Base-by-base conservation (phyloP, 2,329 filamentous ascomycete genomes). In the Neocucurbitaria cava region DNA sequence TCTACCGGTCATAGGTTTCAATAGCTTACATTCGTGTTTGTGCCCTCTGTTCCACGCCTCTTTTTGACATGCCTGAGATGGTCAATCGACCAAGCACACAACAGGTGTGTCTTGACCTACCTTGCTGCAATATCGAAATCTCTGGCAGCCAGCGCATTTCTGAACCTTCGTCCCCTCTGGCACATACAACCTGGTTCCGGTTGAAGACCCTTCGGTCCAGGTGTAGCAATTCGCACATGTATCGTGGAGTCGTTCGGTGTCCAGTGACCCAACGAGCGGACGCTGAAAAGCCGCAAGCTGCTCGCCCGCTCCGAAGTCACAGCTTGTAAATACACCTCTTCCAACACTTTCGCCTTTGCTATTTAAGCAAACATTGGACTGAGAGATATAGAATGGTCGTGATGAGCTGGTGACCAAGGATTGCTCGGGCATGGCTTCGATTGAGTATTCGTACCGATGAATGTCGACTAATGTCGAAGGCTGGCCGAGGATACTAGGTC, bases 81-180 rank as follows among this genome's bases (percentile, higher is more conserved):
- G 7, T 5, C 11, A 40, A 40, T 15, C 21, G 20, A 24, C 21
- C 15, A 21, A 8, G 6, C 10, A 3, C 13, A 21, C 5, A 15
- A 26, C 24, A 15, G 13, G 11, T 8, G 10, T n/a, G 23, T 10
- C 18, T 17, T 35, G 6, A 39, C 77, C 44, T 68, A 86, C 85
- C 78, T 81, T 85, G 59, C 81, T 79, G 69, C 86, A 89, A 68
- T 88, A 89, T 59, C 78, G 82, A 2, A 86, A 81, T 28, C 81
- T 75, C 52, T 80, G 81, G 65, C 86, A 89, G 7, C 83, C 83
- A 3, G 81, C 80, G 66, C 86, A 89, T 21, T 77, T 78, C 52
- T 81, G 82, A n/a, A 87, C 74, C 23, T 57, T 69, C 26, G 64
- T 68, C 1, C 65, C 68, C 33, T 71, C 68, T 3, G 71, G 66